A percentile compares a stretch with the other conserved stretches of the same genome.
phyloP scores from a whole-genome alignment of 2,329 filamentous ascomycete genomes.

The Colletotrichum cuscutae region DNA sequence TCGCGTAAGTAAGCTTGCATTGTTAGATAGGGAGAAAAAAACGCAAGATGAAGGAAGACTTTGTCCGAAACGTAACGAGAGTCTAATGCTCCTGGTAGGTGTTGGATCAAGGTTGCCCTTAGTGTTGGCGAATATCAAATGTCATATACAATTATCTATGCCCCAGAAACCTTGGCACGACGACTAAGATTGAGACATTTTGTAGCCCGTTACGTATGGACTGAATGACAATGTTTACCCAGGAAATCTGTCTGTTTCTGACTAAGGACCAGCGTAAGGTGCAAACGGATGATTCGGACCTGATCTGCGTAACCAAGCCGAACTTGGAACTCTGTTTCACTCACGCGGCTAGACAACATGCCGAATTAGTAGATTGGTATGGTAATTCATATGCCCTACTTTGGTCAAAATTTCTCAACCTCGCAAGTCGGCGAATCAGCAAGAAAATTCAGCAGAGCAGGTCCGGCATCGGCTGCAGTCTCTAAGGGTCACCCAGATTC shows the following conservation, averaged over 20 bases:
- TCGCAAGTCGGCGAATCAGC: not conserved
- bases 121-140: not conserved
- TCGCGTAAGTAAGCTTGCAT: constrained; percentile 1
- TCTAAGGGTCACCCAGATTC: not conserved
- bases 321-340: not conserved
- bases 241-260: not conserved
- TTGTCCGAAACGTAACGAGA: not conserved
- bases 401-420: not conserved
- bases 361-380: not conserved
- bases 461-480: not conserved
- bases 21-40: not conserved
- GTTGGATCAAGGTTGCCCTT: not conserved
- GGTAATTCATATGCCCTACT: not conserved
- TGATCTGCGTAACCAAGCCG: not conserved
- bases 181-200: not conserved
- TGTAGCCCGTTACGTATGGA: not conserved
- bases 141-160: not conserved
- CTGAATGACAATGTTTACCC: not conserved
- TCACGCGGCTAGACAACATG: not conserved
- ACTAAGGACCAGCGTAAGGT: not conserved
- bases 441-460: not conserved
- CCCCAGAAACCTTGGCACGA: not conserved
- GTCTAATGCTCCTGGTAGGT: too few species aligned
- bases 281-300: not conserved
- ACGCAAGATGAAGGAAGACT: not conserved